Base-by-base conservation (phyloP, 768 basidiomycete genomes). In the Amylocystis lapponica region DNA sequence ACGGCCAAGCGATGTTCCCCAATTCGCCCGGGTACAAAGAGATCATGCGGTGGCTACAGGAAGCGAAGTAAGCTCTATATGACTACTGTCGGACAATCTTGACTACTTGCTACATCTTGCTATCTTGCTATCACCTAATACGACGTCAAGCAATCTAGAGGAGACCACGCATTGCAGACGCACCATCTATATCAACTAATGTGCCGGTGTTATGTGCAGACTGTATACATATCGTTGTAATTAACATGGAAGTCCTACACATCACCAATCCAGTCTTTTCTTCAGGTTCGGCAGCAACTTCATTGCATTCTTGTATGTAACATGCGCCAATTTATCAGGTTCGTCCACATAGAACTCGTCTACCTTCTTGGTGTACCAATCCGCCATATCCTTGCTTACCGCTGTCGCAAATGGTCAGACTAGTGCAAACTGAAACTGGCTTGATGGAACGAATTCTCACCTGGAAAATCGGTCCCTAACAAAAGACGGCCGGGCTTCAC, bases 401-500 rank as follows among this genome's bases (percentile, higher is more conserved):
- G 83, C 84, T 87, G 40, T n/a, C n/a, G n/a, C n/a, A n/a, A n/a
- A n/a, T n/a, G 10, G 3, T 27, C 9, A 37, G 22, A 2, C 6
- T 12, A 33, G 27, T 34, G 21, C 10, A 3, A 44, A 20, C 11
- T n/a, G 8, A 21, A 4, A 6, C 19, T 11, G 35, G 9, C 2
- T 29, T 21, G 36, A 23, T 13, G 14, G 23, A 17, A 39, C 23
- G 35, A 51, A n/a, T n/a, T n/a, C 64, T 43, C 57, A 83, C 86
- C 86, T 41, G 86, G 86, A 54, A 83, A 84, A 59, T 89, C 86
- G 13, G 80, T 81, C 30, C 86, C 86, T 58, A 83, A 86, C 20
- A 87, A 62, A 41, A 88, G 60, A 27, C 61, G 77, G 34, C 77
- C 72, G 1, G 62, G 55, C 17, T 64, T 55, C 3, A 78, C 71